phyloP scores from a whole-genome alignment of 2,329 filamentous ascomycete genomes.

The Colletotrichum magnum region DNA sequence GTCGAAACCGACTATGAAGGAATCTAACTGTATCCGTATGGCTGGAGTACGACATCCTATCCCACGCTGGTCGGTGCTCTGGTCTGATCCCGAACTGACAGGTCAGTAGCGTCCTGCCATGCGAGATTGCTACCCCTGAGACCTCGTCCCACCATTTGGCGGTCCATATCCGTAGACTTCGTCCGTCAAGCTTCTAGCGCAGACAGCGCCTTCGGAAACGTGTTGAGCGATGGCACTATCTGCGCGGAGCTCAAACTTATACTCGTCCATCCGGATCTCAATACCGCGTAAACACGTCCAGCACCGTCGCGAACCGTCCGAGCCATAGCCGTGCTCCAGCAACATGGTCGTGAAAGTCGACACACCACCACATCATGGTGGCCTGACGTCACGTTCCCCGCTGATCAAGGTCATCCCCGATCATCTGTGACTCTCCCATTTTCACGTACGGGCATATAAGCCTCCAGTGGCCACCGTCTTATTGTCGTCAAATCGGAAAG shows the following conservation, averaged over 20 bases:
- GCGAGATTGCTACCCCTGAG: constrained; percentile 20
- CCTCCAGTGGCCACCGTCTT: constrained; percentile 5
- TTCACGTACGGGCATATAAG: constrained; percentile 15
- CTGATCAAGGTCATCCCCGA: constrained; percentile 8
- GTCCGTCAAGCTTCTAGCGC: neutral
- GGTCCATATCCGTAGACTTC: neutral
- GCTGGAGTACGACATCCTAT: neutral
- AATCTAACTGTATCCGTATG: no score
- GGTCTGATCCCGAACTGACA: constrained; percentile 27
- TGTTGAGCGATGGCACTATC: neutral
- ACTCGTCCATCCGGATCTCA: neutral
- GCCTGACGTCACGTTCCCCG: constrained; percentile 36
- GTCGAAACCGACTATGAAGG: neutral
- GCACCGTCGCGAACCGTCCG: constrained; percentile 8
- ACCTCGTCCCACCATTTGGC: neutral
- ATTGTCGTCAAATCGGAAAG: neutral
- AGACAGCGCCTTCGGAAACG: neutral
- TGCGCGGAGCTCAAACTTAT: neutral
- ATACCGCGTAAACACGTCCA: neutral
- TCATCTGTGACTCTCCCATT: constrained; percentile 21
- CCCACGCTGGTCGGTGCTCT: neutral
- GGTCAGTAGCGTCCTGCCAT: constrained; percentile 11
- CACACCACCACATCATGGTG: constrained; percentile 28
- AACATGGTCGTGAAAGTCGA: neutral
- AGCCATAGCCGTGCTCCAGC: constrained; percentile 18